Conservation (phyloP, 495 filamentous ascomycete genomes). For the Xylona heveae region DNA sequence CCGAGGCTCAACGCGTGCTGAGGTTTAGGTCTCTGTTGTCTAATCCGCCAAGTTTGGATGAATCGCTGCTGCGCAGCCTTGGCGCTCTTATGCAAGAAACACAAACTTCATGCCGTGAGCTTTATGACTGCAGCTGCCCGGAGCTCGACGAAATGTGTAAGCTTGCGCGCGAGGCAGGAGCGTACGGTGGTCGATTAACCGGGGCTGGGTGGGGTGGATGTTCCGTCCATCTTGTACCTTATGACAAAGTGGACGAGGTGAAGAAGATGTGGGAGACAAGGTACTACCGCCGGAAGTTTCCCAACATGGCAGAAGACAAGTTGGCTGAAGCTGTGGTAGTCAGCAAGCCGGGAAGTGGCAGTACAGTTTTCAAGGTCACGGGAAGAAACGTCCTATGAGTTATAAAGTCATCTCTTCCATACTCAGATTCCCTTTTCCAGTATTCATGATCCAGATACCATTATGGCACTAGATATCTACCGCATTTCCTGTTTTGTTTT, state of each 20-base stretch:
- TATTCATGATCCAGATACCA: too few species aligned
- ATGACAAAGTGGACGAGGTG: slow-evolving; percentile 64
- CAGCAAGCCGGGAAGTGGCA: slow-evolving; percentile 63
- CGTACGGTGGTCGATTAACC: slow-evolving; percentile 71
- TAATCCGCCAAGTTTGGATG: slow-evolving; percentile 17
- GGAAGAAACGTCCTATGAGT: too few species aligned
- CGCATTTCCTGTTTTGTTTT: too few species aligned
- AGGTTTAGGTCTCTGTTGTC: slow-evolving; percentile 55
- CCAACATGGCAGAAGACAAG: slow-evolving; percentile 49
- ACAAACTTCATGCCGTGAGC: slow-evolving; percentile 60
- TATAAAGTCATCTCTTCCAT: too few species aligned
- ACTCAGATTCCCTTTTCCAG: too few species aligned
- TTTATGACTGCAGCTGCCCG: slow-evolving; percentile 77
- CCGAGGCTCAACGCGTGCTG: slow-evolving; percentile 69
- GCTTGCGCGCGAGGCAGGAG: slow-evolving; percentile 56
- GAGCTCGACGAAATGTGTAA: slow-evolving; percentile 75
- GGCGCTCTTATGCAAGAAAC: slow-evolving; percentile 81
- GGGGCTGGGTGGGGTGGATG: slow-evolving; percentile 97
- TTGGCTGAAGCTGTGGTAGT: slow-evolving; percentile 67
- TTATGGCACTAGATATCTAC: too few species aligned
- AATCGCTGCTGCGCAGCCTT: slow-evolving; percentile 41
- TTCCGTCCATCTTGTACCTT: slow-evolving; percentile 78
- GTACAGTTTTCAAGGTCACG: slow-evolving; percentile 21
- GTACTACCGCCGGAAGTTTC: slow-evolving; percentile 60
- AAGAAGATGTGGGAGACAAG: slow-evolving; percentile 52